Base-by-base conservation (phyloP, 768 basidiomycete genomes). In the Boletus huronensis region DNA sequence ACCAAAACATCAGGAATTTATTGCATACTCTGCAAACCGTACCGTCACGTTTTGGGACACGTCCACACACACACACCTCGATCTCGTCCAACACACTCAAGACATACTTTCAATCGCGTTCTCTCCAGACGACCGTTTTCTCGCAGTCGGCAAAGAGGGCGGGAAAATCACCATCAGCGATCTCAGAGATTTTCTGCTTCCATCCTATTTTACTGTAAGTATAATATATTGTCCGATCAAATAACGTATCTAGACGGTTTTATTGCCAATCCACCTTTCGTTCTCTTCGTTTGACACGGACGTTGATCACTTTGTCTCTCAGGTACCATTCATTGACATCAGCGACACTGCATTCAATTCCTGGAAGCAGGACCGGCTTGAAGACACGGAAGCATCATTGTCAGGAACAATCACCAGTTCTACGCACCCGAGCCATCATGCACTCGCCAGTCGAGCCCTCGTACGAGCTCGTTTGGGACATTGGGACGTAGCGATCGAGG, bases 361-460 rank as follows among this genome's bases (percentile, higher is more conserved):
- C 0, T 54, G 32, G 53, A 52, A 31, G 28, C 16, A 28, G 7
- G 17, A 23, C 32, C 48, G 13, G 5, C 38, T 61, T 5, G 29
- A 2, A 2, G 19, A 26, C 3, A 23, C 26, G 1, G 40, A 59
- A 5, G 28, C 17, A 3, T 36, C 34, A 2, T 23, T 60, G 44
- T 49, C 41, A 0, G 17, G 28, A 19, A n/a, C 31, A n/a, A 34
- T 51, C 5, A 17, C 1, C 13, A 3, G 2, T 0, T 38, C 36
- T 10, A 10, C 0, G n/a, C 3, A 38, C 9, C 1, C 14, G 8
- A 23, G 13, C 17, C 43, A 46, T 32, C 28, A 51, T 31, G 39
- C 17, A 3, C 29, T 61, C 10, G 54, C 58, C 5, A 39, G 34
- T 19, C 25, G 52, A 42, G 48, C 58, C 0, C 44, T 61, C 23